Conservation (phyloP, 305 asterid genomes). For the Vinca major region DNA sequence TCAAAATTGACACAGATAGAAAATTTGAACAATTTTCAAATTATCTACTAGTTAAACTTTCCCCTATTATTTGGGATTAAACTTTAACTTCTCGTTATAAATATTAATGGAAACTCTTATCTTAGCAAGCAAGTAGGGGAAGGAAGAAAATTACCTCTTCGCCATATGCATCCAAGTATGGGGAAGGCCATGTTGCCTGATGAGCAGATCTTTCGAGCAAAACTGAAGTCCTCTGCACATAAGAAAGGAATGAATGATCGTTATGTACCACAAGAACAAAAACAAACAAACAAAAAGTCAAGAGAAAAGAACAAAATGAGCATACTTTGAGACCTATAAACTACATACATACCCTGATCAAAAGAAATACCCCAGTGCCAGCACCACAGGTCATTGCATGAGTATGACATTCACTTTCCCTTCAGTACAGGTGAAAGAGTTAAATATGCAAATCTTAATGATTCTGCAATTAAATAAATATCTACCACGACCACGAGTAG, state of each 20-base stretch:
- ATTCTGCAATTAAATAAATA: slow-evolving; percentile 1
- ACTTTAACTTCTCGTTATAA: too few relatives aligned
- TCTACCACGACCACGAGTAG: slow-evolving; percentile 2
- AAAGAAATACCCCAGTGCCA: slow-evolving; percentile 85
- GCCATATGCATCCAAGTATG: slow-evolving; percentile 87
- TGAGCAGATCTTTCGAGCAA: slow-evolving; percentile 87
- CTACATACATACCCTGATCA: slow-evolving; percentile 55
- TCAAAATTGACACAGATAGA: too few relatives aligned
- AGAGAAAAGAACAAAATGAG: background rate
- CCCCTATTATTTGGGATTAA: too few relatives aligned
- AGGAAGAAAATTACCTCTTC: slow-evolving; percentile 65
- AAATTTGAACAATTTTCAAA: too few relatives aligned
- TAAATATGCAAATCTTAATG: background rate
- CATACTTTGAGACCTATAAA: background rate
- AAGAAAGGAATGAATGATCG: slow-evolving; percentile 8
- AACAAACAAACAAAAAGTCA: background rate
- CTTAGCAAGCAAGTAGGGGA: background rate
- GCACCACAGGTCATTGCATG: slow-evolving; percentile 87
- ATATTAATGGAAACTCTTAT: too few relatives aligned
- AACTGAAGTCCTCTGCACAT: slow-evolving; percentile 67
- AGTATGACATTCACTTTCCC: slow-evolving; percentile 69
- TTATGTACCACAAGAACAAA: background rate
- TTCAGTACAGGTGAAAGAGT: slow-evolving; percentile 15
- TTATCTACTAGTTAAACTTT: too few relatives aligned
- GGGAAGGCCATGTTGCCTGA: slow-evolving; percentile 97